These are phyloP conservation scores for Terana coerulea DNA, from an alignment of 768 basidiomycete species.

Conservation along the genomic window DNA sequence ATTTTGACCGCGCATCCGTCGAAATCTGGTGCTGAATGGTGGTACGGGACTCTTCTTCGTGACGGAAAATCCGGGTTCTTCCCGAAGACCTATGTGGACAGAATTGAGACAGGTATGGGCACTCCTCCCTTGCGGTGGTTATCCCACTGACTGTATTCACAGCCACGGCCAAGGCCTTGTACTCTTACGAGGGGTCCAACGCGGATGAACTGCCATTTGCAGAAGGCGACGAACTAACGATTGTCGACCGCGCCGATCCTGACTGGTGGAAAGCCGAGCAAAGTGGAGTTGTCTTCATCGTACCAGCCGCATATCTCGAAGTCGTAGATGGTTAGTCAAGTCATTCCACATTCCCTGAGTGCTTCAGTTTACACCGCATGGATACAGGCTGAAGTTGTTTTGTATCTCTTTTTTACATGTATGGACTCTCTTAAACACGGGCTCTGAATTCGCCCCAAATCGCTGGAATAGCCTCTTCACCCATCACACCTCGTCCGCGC, in stretches of 20 bases:
- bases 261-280: constrained; percentile 98
- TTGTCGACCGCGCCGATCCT: constrained; percentile 79
- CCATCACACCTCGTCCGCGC: constrained; percentile 8
- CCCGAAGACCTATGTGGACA: constrained; percentile 85
- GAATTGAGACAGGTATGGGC: constrained; percentile 58
- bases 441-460: constrained; percentile 10
- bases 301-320: constrained; percentile 90
- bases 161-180: constrained; percentile 77
- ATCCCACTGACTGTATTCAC: constrained; percentile 12
- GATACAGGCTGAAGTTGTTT: constrained; percentile 78
- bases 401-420: constrained; percentile 46
- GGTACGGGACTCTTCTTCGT: constrained; percentile 73
- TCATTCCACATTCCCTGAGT: constrained; percentile 46
- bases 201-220: constrained; percentile 82
- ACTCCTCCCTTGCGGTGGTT: neutral
- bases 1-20: constrained; percentile 82
- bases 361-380: constrained; percentile 51
- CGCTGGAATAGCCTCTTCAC: constrained; percentile 12
- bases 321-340: constrained; percentile 87
- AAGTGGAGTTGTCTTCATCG: constrained; percentile 81
- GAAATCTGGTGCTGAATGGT: constrained; percentile 87
- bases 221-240: constrained; percentile 73
- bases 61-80: constrained; percentile 79
- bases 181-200: constrained; percentile 65
- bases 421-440: constrained; percentile 18